Percentiles rank a stretch among this genome's conserved stretches.
Evolutionary conservation across 257 asterid genomes (phyloP).

Genomic region (Solanum sejunctum): DNA sequence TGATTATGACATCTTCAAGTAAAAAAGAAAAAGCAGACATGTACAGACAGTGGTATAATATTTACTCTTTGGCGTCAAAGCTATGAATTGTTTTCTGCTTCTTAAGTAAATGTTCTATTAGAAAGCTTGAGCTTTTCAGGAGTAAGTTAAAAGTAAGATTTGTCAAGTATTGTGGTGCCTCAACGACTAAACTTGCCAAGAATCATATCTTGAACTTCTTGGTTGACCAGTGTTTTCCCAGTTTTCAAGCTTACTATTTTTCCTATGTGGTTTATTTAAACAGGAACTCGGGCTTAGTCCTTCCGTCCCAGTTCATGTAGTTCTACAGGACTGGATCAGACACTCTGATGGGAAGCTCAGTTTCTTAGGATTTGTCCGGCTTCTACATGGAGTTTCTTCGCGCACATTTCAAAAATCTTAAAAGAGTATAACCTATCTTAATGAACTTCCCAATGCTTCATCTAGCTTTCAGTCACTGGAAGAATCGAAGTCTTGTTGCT

Average conservation of each 20-base stretch:
- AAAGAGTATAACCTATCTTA: neutral
- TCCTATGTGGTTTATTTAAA: neutral
- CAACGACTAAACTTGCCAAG: neutral
- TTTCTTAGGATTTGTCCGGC: slow-evolving; percentile 81
- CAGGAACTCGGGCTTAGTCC: slow-evolving; percentile 91
- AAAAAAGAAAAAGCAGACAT: neutral
- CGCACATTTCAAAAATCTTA: slow-evolving; percentile 66
- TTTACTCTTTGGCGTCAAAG: neutral
- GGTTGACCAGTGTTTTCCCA: neutral
- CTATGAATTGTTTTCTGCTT: neutral
- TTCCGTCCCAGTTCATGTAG: slow-evolving; percentile 85
- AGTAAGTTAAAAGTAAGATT: neutral
- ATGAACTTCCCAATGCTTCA: neutral
- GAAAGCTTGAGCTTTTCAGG: neutral
- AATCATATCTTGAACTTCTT: neutral
- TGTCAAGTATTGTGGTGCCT: neutral
- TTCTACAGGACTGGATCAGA: slow-evolving; percentile 88
- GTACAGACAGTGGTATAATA: neutral
- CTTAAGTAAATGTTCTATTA: neutral
- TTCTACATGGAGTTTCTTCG: slow-evolving; percentile 73
- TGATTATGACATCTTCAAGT: neutral
- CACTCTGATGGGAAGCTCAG: slow-evolving; percentile 92
- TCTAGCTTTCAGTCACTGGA: neutral
- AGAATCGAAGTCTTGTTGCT: neutral
- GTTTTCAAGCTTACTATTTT: neutral